Evolutionary conservation across 2,329 filamentous ascomycete species (phyloP), one percentile per base, ranked within the genome.

Genomic region (Leptographium radiaticola): DNA sequence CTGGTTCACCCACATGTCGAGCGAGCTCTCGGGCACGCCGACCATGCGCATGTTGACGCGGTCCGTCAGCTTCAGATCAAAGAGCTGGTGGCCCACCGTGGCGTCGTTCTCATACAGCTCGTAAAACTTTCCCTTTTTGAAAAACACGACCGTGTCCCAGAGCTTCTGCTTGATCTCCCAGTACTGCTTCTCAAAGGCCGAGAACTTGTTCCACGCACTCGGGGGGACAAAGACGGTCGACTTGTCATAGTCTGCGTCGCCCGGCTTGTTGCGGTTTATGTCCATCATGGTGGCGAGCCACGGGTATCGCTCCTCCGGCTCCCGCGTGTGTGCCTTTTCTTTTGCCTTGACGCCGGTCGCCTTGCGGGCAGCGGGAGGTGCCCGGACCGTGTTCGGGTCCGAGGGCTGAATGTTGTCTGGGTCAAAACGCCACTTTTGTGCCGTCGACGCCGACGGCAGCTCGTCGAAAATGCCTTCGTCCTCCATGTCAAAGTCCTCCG

Each of bases 41-140:
- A 97, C 93, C 93, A 98, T 98, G 60, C 91, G 87, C 93, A 98
- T 98, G 67, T 98, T 98, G 66, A 98, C 93, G 53, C 93, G 81
- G 63, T 98, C 93, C 0, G 93, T 98, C 65, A 98, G 84, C 71
- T 98, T 98, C 54, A 98, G 77, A 67, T 98, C 93, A 62, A 98
- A 98, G 16, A 96, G 75, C 66, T 97, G 93, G 65, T 98, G 90
- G 6, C 93, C 93, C 54, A 97, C 84, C 0, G 91, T 95, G 6
- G 93, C 93, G 68, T 98, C 93, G 57, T 96, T 95, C 67, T 98
- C 93, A 64, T 97, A 98, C 0, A 98, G 76, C 66, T 98, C 93
- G 65, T 96, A 98, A 69, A 98, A 98, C 63, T 98, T 98, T 63
- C 93, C 93, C 74, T 98, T 98, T 70, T 97, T 98, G 82, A 98